These are phyloP conservation scores for Trichoderma atroviride DNA, from an alignment of 2,329 filamentous ascomycete genomes.

Conservation along the genomic window DNA sequence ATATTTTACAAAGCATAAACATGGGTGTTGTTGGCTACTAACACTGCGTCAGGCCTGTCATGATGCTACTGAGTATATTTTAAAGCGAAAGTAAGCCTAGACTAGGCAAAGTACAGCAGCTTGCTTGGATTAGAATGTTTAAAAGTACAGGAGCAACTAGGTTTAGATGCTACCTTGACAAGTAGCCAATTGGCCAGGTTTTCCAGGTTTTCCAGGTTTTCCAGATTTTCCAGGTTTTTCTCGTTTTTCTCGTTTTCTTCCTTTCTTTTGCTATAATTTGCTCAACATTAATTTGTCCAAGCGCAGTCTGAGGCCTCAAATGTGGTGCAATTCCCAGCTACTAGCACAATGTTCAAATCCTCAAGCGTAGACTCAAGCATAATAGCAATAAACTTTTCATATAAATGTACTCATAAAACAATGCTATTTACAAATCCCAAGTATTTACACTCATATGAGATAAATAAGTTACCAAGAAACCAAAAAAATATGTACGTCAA, in stretches of 20 bases:
- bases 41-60: too few species aligned
- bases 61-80: too few species aligned
- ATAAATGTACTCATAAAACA: background rate
- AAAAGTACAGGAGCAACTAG: accelerated
- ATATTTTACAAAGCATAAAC: too few species aligned
- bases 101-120: too few species aligned
- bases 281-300: background rate
- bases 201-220: too few species aligned
- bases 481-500: background rate
- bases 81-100: too few species aligned
- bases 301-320: background rate
- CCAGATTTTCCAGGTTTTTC: too few species aligned
- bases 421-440: constrained; percentile 6
- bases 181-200: too few species aligned
- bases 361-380: background rate
- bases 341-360: background rate
- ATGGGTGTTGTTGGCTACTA: too few species aligned
- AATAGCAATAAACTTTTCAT: background rate
- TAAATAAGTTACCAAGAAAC: background rate
- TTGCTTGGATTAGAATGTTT: too few species aligned
- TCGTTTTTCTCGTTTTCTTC: too few species aligned
- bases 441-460: background rate
- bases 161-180: too few species aligned
- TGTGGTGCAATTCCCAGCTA: background rate
- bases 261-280: background rate